These are phyloP conservation scores for Pseudoneurospora amorphoporcata DNA, from an alignment of 495 filamentous ascomycete species.

Conservation along the genomic window DNA sequence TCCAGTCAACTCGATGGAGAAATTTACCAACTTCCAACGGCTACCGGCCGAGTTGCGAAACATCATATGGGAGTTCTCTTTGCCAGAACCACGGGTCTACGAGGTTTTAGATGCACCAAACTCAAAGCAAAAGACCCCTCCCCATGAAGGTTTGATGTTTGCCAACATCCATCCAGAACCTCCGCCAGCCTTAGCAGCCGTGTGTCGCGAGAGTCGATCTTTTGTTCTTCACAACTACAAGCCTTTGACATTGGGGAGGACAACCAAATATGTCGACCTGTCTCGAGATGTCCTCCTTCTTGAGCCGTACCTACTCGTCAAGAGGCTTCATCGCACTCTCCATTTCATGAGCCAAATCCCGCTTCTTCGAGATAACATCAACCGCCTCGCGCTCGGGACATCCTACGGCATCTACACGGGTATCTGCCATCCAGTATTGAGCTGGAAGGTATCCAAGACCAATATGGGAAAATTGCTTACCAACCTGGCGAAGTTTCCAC, in stretches of 20 bases:
- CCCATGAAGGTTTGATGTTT: constrained; percentile 36
- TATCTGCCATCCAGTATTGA: constrained; percentile 35
- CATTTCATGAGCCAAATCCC: constrained; percentile 39
- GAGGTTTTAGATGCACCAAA: constrained; percentile 38
- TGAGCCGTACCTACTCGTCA: constrained; percentile 39
- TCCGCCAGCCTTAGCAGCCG: constrained; percentile 34
- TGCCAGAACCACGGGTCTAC: constrained; percentile 37
- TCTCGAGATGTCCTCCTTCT: constrained; percentile 39
- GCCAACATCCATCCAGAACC: constrained; percentile 38
- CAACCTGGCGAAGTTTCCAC: constrained; percentile 31
- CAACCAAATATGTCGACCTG: constrained; percentile 38
- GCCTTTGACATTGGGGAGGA: constrained; percentile 33
- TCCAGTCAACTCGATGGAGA: constrained; percentile 13
- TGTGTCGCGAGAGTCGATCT: constrained; percentile 37
- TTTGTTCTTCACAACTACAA: constrained; percentile 39
- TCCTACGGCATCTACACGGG: constrained; percentile 38
- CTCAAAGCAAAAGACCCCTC: constrained; percentile 27
- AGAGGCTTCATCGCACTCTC: constrained; percentile 35
- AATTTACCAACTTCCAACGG: constrained; percentile 18
- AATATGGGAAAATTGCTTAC: constrained; percentile 37
- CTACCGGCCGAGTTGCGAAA: constrained; percentile 29
- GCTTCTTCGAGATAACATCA: constrained; percentile 32
- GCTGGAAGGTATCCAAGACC: constrained; percentile 37
- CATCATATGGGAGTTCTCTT: constrained; percentile 36
- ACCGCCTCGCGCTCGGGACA: constrained; percentile 34